Evolutionary conservation across 2,329 filamentous ascomycete genomes (phyloP), one percentile per base, ranked within the genome.

Genomic region (Alternaria atra): DNA sequence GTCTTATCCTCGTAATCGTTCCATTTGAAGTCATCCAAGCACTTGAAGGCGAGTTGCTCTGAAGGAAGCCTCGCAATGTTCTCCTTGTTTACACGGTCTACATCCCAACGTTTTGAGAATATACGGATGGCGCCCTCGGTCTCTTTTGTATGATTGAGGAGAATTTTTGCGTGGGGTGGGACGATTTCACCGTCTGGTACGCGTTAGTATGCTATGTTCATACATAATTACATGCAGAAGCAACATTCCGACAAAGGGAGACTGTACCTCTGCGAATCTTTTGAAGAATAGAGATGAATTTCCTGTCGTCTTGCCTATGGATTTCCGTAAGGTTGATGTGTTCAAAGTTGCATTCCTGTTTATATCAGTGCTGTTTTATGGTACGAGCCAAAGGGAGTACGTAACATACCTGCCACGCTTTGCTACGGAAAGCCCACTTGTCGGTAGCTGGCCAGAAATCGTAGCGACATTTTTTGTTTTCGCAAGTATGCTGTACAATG

Each of bases 341-440:
- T 2, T 71, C 72, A 66, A 90, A 89, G 2, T 83, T 66, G 63
- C 85, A 86, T 44, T 84, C 71, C 70, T 74, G 15, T 20, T 10
- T 5, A 6, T 29, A 15, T 70, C 46, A 69, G 60, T 17, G 39
- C 4, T 8, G 8, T 23, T 35, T 4, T 29, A n/a, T 6, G 17
- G 7, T 23, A 23, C 27, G 7, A 17, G 32, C n/a, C 8, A 17
- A 8, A 12, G 3, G 10, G n/a, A 12, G 6, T 5, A 27, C 37
- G 2, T 17, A 37, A 35, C 58, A 5, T 64, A 70, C 76, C 12
- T 77, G 60, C 88, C 88, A 90, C 0, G 82, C 83, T 2, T 73
- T 58, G 64, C 85, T 87, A 17, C 80, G 77, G 65, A 90, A 90
- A 0, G 87, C 87, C 85, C 86, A 90, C 66, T 87, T 87, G 9